Percentiles rank a stretch among this genome's conserved stretches.
These are phyloP conservation scores for Phytophthora tentaculata DNA, from an alignment of 352 stramenopile species.

Conservation along the genomic window DNA sequence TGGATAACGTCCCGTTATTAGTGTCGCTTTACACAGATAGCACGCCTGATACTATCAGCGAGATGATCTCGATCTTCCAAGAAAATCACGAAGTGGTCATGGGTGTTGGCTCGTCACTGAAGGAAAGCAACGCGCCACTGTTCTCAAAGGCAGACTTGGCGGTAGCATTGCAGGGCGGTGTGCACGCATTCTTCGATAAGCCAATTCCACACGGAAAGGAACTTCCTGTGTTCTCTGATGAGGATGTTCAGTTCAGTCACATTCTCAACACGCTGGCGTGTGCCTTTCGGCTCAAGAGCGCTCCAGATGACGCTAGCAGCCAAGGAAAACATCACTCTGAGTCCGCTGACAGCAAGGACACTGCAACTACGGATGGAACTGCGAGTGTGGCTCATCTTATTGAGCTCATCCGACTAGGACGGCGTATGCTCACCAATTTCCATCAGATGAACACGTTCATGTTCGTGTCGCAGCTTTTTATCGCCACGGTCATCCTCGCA, in stretches of 20 bases:
- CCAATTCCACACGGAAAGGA: conserved; percentile 60
- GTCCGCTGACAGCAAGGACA: conserved; percentile 4
- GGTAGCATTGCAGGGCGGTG: conserved; percentile 68
- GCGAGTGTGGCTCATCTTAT: conserved; percentile 73
- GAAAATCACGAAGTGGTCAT: conserved; percentile 86
- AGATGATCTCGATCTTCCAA: conserved; percentile 93
- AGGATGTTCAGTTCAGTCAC: conserved; percentile 84
- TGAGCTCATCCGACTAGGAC: conserved; percentile 80
- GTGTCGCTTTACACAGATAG: conserved; percentile 99
- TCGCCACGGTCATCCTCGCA: conserved; percentile 73
- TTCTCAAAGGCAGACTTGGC: conserved; percentile 79
- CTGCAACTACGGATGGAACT: conserved; percentile 40
- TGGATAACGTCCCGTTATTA: conserved; percentile 98
- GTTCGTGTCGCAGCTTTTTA: conserved; percentile 84
- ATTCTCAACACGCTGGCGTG: conserved; percentile 86
- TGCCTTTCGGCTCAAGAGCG: conserved; percentile 68
- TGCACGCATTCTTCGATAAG: conserved; percentile 79
- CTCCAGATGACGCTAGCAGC: conserved; percentile 21
- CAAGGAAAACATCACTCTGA: conserved; percentile 16
- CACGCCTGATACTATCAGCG: conserved; percentile 93
- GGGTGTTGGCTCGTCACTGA: conserved; percentile 79
- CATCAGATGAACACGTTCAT: conserved; percentile 86
- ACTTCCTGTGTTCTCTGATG: conserved; percentile 67
- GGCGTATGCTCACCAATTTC: conserved; percentile 85
- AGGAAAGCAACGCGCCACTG: conserved; percentile 77